Base-by-base conservation (phyloP, 306 rosid species). In the Abrus pulchellus region DNA sequence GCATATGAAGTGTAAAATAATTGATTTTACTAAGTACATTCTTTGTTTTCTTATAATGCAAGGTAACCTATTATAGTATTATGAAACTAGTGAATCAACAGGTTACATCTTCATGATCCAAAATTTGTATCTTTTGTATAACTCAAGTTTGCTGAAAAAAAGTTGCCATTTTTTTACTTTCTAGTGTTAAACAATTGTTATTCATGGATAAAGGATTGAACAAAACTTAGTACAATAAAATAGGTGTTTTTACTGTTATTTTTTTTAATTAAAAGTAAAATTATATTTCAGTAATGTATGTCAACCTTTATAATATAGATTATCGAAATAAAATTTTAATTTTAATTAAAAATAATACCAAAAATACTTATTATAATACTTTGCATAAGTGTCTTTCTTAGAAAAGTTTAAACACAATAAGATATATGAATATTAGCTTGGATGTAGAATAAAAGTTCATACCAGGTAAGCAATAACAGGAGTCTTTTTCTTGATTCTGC, bases 401-500 rank as follows among this genome's bases (percentile, higher is more conserved):
- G 40, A 36, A 36, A 36, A 36, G 40, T 2, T 36, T 2, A 36
- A 36, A 36, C 40, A 36, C 40, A 36, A 36, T 36, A 36, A 36
- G 47, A 12, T 28, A 3, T 14, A 55, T 27, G 20, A 1, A 27
- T 27, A 27, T 60, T 60, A 60, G n/a, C 9, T 30, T 32, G 43
- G 41, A 60, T 20, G 8, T 45, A 64, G 50, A 12, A 7, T 64
- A 6, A 64, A 9, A 64, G 50, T 5, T 14, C 53, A 67, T 67
- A 44, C 72, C 36, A 3, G 28, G 43, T 67, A 67, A 67, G 72
- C 72, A 67, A 67, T 27, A 32, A 44, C 72, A 67, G 6, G 36
- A 43, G 13, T 43, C 72, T 67, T 67, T 20, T 43, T 20, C 54
- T 67, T 67, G 54, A 67, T 67, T 67, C 52, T 67, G 53, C 38